Percentiles rank a stretch among this genome's conserved stretches.
These are phyloP conservation scores for Phytophthora parvispora DNA, from an alignment of 352 stramenopile species.

Conservation along the genomic window DNA sequence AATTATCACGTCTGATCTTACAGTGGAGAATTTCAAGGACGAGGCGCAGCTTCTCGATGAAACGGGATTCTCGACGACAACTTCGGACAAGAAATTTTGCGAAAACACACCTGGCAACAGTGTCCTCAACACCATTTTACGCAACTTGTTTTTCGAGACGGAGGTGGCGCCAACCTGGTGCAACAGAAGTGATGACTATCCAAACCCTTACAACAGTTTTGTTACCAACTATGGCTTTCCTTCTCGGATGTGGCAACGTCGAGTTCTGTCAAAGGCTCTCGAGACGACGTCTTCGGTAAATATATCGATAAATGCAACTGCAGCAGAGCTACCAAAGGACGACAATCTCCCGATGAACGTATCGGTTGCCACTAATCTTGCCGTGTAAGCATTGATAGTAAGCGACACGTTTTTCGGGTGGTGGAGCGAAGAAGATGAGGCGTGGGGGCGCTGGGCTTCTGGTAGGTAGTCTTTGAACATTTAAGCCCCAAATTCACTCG, in stretches of 20 bases:
- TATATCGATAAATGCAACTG: neutral
- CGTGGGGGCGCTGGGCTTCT: too few species aligned
- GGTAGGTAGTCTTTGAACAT: too few species aligned
- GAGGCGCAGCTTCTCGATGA: too few species aligned
- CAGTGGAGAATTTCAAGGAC: too few species aligned
- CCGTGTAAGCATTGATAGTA: constrained; percentile 4
- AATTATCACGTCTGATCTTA: constrained; percentile 2
- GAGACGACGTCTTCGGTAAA: neutral
- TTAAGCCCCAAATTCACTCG: too few species aligned
- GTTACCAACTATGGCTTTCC: constrained; percentile 3
- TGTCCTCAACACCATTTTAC: constrained; percentile 12
- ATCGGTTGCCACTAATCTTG: constrained; percentile 9
- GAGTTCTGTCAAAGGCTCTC: constrained; percentile 5
- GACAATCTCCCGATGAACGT: constrained; percentile 2
- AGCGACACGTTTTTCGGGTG: constrained; percentile 8
- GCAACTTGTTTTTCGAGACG: neutral
- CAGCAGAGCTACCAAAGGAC: neutral
- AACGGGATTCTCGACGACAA: constrained; percentile 7
- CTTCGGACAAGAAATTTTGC: neutral
- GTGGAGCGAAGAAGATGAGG: neutral
- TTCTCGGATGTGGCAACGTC: constrained; percentile 5
- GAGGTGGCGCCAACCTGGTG: constrained; percentile 3
- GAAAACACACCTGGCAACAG: neutral
- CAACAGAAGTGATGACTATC: constrained; percentile 1
- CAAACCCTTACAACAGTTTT: constrained; percentile 7